Conservation (phyloP, 1,284 basidiomycete species). For the Moesziomyces sp. region DNA sequence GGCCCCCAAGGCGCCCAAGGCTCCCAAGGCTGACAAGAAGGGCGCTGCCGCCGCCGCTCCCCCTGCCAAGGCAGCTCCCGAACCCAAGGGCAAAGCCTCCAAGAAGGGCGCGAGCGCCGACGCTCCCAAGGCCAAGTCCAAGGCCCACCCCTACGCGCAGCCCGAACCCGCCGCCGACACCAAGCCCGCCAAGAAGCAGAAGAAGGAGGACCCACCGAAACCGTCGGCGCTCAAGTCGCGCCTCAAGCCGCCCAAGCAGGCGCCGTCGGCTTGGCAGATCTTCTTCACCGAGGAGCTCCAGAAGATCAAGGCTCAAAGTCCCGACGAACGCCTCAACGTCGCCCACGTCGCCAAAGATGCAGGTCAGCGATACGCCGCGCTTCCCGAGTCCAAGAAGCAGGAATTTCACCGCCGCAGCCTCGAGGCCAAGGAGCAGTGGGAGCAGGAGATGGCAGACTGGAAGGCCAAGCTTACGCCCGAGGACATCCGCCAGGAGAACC, state of each 20-base stretch:
- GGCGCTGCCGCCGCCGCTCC: conserved; percentile 28
- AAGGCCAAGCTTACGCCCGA: conserved; percentile 90
- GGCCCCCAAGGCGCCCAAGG: conserved; percentile 27
- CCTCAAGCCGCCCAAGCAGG: conserved; percentile 88
- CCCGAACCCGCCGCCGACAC: conserved; percentile 32
- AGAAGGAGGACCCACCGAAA: conserved; percentile 61
- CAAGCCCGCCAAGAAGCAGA: conserved; percentile 52
- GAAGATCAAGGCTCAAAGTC: conserved; percentile 75
- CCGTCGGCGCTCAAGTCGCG: conserved; percentile 69
- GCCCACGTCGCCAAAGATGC: conserved; percentile 95
- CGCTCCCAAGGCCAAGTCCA: conserved; percentile 41
- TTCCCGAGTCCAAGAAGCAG: conserved; percentile 81
- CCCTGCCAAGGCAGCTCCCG: conserved; percentile 27
- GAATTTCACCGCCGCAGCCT: conserved; percentile 73
- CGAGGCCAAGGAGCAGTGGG: conserved; percentile 81
- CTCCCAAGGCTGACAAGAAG: conserved; percentile 37
- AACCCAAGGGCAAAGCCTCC: conserved; percentile 35
- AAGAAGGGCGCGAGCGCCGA: conserved; percentile 51
- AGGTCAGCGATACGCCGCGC: conserved; percentile 84
- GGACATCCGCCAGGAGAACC: conserved; percentile 93
- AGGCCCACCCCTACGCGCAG: conserved; percentile 45
- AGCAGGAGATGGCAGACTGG: conserved; percentile 84
- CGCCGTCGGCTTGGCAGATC: conserved; percentile 94
- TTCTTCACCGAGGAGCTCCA: conserved; percentile 96
- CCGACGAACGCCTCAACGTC: conserved; percentile 81